phyloP scores from a whole-genome alignment of 2,329 filamentous ascomycete species.

The Domatiomyces catenatus region DNA sequence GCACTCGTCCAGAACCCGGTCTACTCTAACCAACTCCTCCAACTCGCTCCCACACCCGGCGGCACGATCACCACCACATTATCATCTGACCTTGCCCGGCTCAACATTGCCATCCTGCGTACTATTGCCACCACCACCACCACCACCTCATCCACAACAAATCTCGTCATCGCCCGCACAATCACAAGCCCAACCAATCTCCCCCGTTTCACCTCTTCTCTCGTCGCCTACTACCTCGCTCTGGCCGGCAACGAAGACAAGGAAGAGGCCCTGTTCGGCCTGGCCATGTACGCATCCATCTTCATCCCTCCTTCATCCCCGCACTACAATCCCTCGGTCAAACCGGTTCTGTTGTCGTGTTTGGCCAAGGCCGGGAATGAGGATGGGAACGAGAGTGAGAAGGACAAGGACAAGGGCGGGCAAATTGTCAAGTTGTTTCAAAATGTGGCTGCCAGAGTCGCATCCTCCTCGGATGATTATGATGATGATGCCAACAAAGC shows the following conservation, averaged over 20 bases:
- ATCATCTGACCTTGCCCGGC: constrained; percentile 5
- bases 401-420: not conserved
- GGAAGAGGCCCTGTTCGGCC: not conserved
- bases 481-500: not conserved
- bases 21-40: not conserved
- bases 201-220: not conserved
- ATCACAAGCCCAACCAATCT: not conserved
- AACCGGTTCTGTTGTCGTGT: not conserved
- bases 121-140: not conserved
- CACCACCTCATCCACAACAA: not conserved
- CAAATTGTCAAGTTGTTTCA: not conserved
- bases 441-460: not conserved
- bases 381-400: too few relatives aligned
- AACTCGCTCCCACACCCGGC: constrained; percentile 6
- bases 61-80: not conserved
- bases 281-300: not conserved
- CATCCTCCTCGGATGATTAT: too few relatives aligned
- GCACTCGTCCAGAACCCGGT: not conserved
- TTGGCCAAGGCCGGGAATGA: too few relatives aligned
- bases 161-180: not conserved
- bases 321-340: not conserved
- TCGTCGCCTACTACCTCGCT: not conserved
- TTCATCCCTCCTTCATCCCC: not conserved
- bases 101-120: constrained; percentile 10
- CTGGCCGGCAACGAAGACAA: not conserved